Conservation (phyloP, 2,329 filamentous ascomycete genomes). For the Ophiocordyceps camponoti-floridani region DNA sequence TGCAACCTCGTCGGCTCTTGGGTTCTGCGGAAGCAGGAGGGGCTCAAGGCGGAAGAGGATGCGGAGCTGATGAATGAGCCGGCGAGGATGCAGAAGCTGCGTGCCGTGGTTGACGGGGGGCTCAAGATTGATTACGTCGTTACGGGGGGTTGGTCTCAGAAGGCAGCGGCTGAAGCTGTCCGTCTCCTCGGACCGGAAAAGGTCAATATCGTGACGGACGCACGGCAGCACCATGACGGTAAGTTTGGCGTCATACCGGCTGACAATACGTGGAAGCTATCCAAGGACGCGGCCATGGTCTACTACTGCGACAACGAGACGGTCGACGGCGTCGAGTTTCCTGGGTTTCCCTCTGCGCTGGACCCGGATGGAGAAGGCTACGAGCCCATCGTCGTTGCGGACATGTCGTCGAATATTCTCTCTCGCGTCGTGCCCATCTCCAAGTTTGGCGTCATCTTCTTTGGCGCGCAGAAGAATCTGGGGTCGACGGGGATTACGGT, state of each 20-base stretch:
- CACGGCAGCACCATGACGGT: constrained; percentile 44
- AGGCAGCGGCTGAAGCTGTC: constrained; percentile 69
- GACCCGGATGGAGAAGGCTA: constrained; percentile 39
- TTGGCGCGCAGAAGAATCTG: constrained; percentile 88
- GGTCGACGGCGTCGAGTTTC: constrained; percentile 85
- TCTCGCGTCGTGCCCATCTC: constrained; percentile 58
- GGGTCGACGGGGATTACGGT: constrained; percentile 76
- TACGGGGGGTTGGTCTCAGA: constrained; percentile 76
- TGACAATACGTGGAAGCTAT: constrained; percentile 60
- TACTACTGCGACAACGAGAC: constrained; percentile 95
- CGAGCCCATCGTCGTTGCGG: constrained; percentile 64
- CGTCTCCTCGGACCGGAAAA: constrained; percentile 60
- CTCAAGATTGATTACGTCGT: constrained; percentile 79
- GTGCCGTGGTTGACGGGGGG: constrained; percentile 47
- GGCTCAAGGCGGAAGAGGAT: constrained; percentile 35
- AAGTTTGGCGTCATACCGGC: constrained; percentile 77
- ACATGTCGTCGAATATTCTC: constrained; percentile 92
- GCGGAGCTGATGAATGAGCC: constrained; percentile 27
- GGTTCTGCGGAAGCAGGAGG: constrained; percentile 50
- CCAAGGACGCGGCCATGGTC: constrained; percentile 50
- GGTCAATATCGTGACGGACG: constrained; percentile 65
- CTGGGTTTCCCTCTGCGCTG: constrained; percentile 47
- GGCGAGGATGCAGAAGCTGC: constrained; percentile 36
- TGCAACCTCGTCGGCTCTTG: constrained; percentile 75
- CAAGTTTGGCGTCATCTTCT: constrained; percentile 76